Percentiles rank a stretch among this genome's conserved stretches.
phyloP scores from a whole-genome alignment of 2,329 filamentous ascomycete genomes.

The Berkeleyomyces rouxiae region DNA sequence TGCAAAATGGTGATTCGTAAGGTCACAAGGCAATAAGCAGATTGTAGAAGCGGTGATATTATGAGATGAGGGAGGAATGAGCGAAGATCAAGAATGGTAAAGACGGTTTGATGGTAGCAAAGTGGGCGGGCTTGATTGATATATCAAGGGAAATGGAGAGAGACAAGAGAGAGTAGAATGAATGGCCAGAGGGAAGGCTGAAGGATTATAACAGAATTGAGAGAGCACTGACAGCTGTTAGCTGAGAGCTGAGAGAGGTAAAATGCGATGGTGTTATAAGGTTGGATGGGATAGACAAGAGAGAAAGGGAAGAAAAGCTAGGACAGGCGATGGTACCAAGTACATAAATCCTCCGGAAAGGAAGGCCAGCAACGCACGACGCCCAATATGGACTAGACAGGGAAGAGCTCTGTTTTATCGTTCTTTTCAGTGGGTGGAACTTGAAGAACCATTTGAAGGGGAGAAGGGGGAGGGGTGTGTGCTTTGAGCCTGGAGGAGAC shows the following conservation, averaged over 20 bases:
- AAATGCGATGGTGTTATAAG: slow-evolving; percentile 4
- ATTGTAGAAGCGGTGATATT: neutral
- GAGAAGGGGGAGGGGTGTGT: neutral
- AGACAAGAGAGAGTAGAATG: neutral
- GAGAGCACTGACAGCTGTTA: slow-evolving; percentile 6
- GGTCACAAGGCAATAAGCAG: too few relatives aligned
- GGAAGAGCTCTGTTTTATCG: slow-evolving; percentile 6
- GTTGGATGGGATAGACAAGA: slow-evolving; percentile 5
- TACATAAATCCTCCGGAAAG: slow-evolving; percentile 6
- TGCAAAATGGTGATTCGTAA: too few relatives aligned
- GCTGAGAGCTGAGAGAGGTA: slow-evolving; percentile 2
- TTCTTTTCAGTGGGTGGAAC: neutral
- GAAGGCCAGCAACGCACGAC: slow-evolving; percentile 1
- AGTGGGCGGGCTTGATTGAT: neutral
- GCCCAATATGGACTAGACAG: slow-evolving; percentile 5
- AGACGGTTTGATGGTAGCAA: neutral
- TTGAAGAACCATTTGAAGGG: slow-evolving; percentile 4
- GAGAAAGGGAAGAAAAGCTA: slow-evolving; percentile 4
- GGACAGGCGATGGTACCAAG: slow-evolving; percentile 5
- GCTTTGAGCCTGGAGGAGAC: neutral
- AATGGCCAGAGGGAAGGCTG: slow-evolving; percentile 1
- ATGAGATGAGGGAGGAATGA: neutral
- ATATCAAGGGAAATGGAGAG: neutral
- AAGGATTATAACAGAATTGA: slow-evolving; percentile 5
- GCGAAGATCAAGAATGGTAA: neutral